Evolutionary conservation across 306 rosid genomes (phyloP), one percentile per base, ranked within the genome.

Genomic region (Acacia acuminata): DNA sequence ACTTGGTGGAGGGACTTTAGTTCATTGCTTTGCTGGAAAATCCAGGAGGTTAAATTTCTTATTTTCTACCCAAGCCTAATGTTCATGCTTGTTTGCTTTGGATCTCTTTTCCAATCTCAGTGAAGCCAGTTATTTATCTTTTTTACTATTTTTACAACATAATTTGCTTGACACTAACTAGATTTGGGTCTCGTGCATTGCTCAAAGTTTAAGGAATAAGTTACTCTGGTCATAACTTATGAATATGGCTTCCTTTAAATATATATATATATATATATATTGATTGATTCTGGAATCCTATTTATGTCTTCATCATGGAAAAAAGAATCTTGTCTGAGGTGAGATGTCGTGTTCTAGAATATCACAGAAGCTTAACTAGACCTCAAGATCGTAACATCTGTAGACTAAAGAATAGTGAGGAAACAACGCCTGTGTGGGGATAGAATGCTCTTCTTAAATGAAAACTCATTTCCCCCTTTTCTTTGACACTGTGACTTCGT

Each of bases 11-110:
- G 82, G 86, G n/a, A 95, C 94, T 71, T 79, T 96, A 81, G 90
- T 96, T 86, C 97, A 93, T 85, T 96, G 98, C 85, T 85, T 86
- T 82, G 94, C 88, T 63, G 99, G 98, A 86, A 88, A 42, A 88
- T 96, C 99, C 69, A 90, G 98, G 86, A 95, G 99, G 99, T 95
- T 77, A 71, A 61, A 48, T 82, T 84, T 84, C 74, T 75, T 38
- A n/a, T 47, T 78, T 81, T 81, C 82, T 55, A 25, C 42, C 50
- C 11, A 15, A 15, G 58, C 76, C 38, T 71, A 24, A 44, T 45
- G 25, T 72, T 72, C 38, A 6, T 65, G n/a, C 42, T 56, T 71
- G 64, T 44, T 70, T 75, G 66, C 73, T 11, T 48, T 24, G 72
- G 71, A 60, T 40, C 77, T 55, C 22, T 10, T 25, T 61, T 77